Percentiles rank a stretch among this genome's conserved stretches.
phyloP scores from a whole-genome alignment of 768 basidiomycete species.

The Sutorius australiensis region DNA sequence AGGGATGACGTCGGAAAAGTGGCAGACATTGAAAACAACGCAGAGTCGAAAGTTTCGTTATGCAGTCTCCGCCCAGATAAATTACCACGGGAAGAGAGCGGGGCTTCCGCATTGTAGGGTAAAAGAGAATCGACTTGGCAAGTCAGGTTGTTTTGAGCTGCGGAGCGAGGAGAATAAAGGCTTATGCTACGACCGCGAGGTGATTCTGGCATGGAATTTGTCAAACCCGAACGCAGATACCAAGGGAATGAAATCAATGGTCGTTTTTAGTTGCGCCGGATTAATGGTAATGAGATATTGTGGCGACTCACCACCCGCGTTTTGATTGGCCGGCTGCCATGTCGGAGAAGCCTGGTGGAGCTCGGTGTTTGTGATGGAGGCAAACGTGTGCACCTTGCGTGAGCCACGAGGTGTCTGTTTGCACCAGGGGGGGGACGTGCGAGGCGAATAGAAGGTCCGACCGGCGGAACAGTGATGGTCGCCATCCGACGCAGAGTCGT shows the following conservation, averaged over 20 bases:
- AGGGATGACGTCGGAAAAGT: slow-evolving; percentile 32
- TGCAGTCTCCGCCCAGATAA: slow-evolving; percentile 20
- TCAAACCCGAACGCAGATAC: slow-evolving; percentile 14
- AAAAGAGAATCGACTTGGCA: slow-evolving; percentile 17
- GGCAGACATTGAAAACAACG: slow-evolving; percentile 20
- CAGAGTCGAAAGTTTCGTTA: slow-evolving; percentile 24
- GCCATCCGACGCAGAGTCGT: slow-evolving; percentile 15
- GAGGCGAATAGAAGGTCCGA: slow-evolving; percentile 15
- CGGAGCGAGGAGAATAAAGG: slow-evolving; percentile 29
- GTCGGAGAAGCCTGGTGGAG: slow-evolving; percentile 27
- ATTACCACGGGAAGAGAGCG: slow-evolving; percentile 27
- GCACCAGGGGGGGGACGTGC: slow-evolving; percentile 19
- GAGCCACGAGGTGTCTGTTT: slow-evolving; percentile 27
- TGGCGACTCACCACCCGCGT: slow-evolving; percentile 27
- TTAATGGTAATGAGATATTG: slow-evolving; percentile 12
- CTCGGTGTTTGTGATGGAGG: slow-evolving; percentile 31
- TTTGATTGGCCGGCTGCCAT: slow-evolving; percentile 24
- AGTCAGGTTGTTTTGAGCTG: slow-evolving; percentile 20
- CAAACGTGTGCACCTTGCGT: slow-evolving; percentile 33
- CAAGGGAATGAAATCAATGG: slow-evolving; percentile 19
- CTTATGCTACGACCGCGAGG: slow-evolving; percentile 34
- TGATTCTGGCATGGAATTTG: slow-evolving; percentile 25
- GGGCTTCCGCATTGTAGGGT: slow-evolving; percentile 34
- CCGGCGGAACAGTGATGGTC: slow-evolving; percentile 11
- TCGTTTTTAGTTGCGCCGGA: slow-evolving; percentile 17